Conservation (phyloP, 768 basidiomycete genomes). For the Dioszegia crocea region DNA sequence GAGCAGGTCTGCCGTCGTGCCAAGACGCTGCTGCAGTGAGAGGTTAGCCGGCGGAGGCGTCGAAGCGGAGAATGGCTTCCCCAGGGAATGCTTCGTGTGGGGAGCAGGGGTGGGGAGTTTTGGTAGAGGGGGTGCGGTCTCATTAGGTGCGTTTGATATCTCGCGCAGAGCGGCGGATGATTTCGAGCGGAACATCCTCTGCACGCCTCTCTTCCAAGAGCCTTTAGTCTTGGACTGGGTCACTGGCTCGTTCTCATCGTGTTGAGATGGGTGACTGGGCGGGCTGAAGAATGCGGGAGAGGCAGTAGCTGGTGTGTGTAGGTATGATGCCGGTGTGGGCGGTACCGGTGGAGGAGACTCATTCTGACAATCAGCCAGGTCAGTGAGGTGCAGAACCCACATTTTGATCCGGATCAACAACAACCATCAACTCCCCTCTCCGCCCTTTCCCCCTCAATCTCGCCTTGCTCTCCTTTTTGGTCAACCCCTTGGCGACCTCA, state of each 20-base stretch:
- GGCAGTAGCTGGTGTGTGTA: conserved; percentile 17
- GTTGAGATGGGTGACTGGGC: conserved; percentile 1
- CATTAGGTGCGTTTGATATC: conserved; percentile 6
- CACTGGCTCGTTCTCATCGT: conserved; percentile 4
- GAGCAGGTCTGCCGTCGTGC: conserved; percentile 7
- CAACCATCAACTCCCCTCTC: conserved; percentile 32
- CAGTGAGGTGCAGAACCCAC: conserved; percentile 10
- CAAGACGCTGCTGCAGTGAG: neutral
- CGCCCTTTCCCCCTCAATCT: conserved; percentile 32
- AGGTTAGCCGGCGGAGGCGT: conserved; percentile 27
- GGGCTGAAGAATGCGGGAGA: conserved; percentile 19
- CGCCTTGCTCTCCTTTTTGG: conserved; percentile 31
- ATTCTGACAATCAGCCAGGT: neutral
- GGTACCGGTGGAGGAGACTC: conserved; percentile 31
- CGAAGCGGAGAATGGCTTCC: conserved; percentile 40
- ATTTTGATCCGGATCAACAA: conserved; percentile 26
- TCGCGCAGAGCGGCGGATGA: conserved; percentile 36
- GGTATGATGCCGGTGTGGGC: conserved; percentile 31
- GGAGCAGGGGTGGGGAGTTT: conserved; percentile 1
- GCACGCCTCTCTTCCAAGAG: conserved; percentile 36
- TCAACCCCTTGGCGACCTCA: conserved; percentile 11
- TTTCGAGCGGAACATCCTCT: conserved; percentile 40
- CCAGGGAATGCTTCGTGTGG: conserved; percentile 9
- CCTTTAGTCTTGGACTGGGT: conserved; percentile 18
- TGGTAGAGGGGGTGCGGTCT: conserved; percentile 22